Evolutionary conservation across 2,329 filamentous ascomycete species (phyloP).

Genomic region (Cytospora chrysosperma): DNA sequence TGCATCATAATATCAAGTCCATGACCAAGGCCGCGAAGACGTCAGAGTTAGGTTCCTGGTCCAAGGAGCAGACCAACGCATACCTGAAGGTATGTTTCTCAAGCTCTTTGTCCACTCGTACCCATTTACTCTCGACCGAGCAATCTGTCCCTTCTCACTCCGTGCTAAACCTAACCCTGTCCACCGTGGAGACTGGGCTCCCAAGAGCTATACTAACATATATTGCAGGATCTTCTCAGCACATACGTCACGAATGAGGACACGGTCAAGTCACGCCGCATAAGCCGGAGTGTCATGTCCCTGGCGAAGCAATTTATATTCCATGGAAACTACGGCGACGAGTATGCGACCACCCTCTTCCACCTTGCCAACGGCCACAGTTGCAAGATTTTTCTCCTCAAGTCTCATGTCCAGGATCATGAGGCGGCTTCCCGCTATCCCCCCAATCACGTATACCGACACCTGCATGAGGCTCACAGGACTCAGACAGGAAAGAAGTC

Average conservation of each 20-base stretch:
- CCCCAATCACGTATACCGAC: not conserved
- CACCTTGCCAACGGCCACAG: not conserved
- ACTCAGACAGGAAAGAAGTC: not conserved
- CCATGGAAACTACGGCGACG: constrained; percentile 7
- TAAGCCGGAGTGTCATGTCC: not conserved
- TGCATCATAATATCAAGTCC: not conserved
- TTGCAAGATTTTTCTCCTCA: not conserved
- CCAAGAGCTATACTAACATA: not conserved
- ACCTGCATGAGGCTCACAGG: not conserved
- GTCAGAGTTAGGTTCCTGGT: not conserved
- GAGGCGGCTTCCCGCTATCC: not conserved
- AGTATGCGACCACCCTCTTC: constrained; percentile 3
- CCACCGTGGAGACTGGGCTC: not conserved
- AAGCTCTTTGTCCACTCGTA: not conserved
- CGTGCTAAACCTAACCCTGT: not conserved
- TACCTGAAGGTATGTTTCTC: not conserved
- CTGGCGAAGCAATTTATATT: not conserved
- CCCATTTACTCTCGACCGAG: no score
- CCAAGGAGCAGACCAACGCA: constrained; percentile 5
- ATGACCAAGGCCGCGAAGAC: not conserved
- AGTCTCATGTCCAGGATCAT: not conserved
- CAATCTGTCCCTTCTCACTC: not conserved
- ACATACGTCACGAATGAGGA: not conserved
- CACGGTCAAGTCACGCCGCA: not conserved
- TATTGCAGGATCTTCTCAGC: not conserved